Base-by-base conservation (phyloP, 176 grass and related monocot genomes). In the Musa itinerans region DNA sequence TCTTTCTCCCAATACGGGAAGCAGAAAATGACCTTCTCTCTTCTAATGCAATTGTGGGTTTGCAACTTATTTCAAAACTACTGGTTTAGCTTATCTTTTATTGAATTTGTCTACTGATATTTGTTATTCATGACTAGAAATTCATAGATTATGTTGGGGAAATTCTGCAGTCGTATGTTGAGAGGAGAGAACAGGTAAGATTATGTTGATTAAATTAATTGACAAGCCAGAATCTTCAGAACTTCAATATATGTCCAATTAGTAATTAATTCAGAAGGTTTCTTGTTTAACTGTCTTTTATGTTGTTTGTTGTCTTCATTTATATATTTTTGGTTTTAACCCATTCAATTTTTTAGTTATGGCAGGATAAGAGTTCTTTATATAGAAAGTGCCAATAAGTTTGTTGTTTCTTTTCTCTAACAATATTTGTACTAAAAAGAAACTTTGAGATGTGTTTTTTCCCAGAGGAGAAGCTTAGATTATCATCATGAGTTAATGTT, bases 151-250 rank as follows among this genome's bases (percentile, higher is more conserved):
- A 88, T 85, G 87, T 97, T 82, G 90, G 89, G 77, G 90, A 93
- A 85, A 86, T 93, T 78, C 83, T 97, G 69, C 90, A 93, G 79
- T 85, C 90, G 67, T 97, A 89, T 83, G 87, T 97, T 71, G 94
- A 97, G 80, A 93, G 94, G 85, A 93, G 90, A 90, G 94, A 97
- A 72, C 94, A 97, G 94, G 93, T 97, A 25, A 81, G 78, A 74
- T 78, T 61, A 48, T 74, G 63, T 58, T 55, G 27, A 9, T 73
- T n/a, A 16, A 3, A 52, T 10, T 12, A 62, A 50, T 53, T n/a
- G 62, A 19, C 34, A 43, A 6, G 16, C 26, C 29, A 14, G 11
- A 68, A 17, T 68, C 65, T 68, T 68, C 12, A 68, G 23, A 68
- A 13, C 13, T 27, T 13, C 55, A 8, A 34, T 43, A 21, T 54